These are phyloP conservation scores for Sphagnum magellanicum DNA, from an alignment of 228 moss, liverwort and hornwort species.

Conservation along the genomic window DNA sequence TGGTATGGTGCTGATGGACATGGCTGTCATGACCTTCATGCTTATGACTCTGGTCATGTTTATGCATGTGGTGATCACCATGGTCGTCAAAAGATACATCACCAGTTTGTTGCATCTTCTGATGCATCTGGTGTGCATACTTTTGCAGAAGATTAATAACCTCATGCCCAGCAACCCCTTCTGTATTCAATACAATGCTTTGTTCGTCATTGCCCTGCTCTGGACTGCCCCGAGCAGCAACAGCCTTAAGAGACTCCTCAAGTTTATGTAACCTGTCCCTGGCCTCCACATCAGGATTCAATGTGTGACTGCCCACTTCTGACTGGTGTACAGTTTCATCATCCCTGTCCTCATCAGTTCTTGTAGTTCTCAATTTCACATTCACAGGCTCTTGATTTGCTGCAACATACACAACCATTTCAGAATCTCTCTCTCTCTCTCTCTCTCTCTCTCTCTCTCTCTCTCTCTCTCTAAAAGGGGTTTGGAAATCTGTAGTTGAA, in stretches of 20 bases:
- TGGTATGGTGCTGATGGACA: constrained; percentile 13
- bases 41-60: constrained; percentile 4
- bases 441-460: too few species aligned
- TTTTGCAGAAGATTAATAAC: constrained; percentile 17
- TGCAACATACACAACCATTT: too few species aligned
- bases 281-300: too few species aligned
- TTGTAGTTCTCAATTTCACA: too few species aligned
- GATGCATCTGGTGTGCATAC: constrained; percentile 25
- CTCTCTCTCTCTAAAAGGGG: too few species aligned
- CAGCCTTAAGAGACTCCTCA: constrained; percentile 18
- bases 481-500: too few species aligned
- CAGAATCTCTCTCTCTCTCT: too few species aligned
- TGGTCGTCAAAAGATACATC: constrained; percentile 4
- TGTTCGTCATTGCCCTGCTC: constrained; percentile 14
- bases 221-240: constrained; percentile 12
- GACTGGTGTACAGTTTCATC: too few species aligned
- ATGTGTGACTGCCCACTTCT: too few species aligned
- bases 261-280: constrained; percentile 6
- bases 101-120: constrained; percentile 16
- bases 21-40: constrained; percentile 1
- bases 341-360: too few species aligned
- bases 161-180: constrained; percentile 13
- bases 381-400: too few species aligned
- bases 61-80: constrained; percentile 13
- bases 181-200: constrained; percentile 17